Base-by-base conservation (phyloP, 176 grass and related monocot genomes). In the Zea luxurians region DNA sequence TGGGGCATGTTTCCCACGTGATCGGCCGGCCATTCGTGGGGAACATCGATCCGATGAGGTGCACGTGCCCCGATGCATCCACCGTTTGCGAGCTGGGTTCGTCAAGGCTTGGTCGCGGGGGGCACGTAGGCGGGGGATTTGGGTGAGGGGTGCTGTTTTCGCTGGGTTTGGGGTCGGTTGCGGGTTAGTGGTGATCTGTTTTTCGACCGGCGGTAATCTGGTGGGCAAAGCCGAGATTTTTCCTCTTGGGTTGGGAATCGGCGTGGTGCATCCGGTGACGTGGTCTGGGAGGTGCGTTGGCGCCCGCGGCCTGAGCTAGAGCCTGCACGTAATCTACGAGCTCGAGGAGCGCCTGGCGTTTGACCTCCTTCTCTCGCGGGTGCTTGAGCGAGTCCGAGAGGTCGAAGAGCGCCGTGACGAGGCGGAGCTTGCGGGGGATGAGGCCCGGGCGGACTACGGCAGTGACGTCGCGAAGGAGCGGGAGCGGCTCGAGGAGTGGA, bases 251-350 rank as follows among this genome's bases (percentile, higher is more conserved):
- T n/a, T n/a, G n/a, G n/a, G n/a, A n/a, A n/a, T n/a, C n/a, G n/a
- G n/a, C n/a, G n/a, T n/a, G n/a, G n/a, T n/a, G n/a, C n/a, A n/a
- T n/a, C n/a, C n/a, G n/a, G n/a, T n/a, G 12, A 97, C 85, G 36
- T 83, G 42, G 71, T 97, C 93, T 5, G 90, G 79, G 3, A 97
- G 72, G 65, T 12, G 83, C 71, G 70, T 75, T 88, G 81, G 80
- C 68, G 49, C 64, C 71, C 37, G 52, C 21, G 17, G 41, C n/a
- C 13, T 83, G 58, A 4, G 86, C 48, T 4, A 85, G 87, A 6
- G 93, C 89, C 65, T 97, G 93, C 9, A 97, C 84, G 54, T 92
- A 97, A 57, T 97, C 93, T 62, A 97, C 85, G 64, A 97, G 84
- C 75, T 97, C 93, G 4, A 89, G 71, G n/a, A 97, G 90, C n/a